Evolutionary conservation across 208 protist species (phyloP).

Genomic region (Crithidia bombi): DNA sequence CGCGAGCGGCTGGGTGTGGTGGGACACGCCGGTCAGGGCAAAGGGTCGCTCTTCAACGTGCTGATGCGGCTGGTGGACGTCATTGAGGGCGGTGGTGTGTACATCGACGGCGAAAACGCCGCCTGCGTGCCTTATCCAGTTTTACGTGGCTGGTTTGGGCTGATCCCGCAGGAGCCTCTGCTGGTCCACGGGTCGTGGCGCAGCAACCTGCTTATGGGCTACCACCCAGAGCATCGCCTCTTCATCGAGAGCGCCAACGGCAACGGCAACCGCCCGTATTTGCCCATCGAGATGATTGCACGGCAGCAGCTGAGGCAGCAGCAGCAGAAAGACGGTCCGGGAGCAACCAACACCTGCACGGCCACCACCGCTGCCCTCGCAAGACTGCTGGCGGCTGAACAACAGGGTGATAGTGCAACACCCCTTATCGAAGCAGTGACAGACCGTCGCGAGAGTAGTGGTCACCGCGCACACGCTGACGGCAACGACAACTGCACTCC

Average conservation of each 20-base stretch:
- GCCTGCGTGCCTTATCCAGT: constrained; percentile 80
- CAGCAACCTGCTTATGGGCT: constrained; percentile 87
- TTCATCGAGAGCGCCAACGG: constrained; percentile 21
- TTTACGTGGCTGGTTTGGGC: constrained; percentile 92
- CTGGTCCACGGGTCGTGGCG: constrained; percentile 94
- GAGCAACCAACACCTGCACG: background rate
- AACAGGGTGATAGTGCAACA: background rate
- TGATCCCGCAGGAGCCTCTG: constrained; percentile 98
- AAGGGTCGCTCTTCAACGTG: constrained; percentile 67
- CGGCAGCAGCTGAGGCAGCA: constrained; percentile 9
- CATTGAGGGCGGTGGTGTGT: constrained; percentile 63
- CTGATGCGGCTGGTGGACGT: constrained; percentile 84
- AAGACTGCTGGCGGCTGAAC: background rate
- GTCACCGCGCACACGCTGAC: background rate
- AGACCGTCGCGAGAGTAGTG: background rate
- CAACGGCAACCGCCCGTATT: constrained; percentile 8
- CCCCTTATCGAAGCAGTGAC: background rate
- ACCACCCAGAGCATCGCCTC: constrained; percentile 32
- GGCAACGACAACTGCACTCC: background rate
- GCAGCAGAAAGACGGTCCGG: background rate
- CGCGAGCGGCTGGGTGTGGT: constrained; percentile 63
- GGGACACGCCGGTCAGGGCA: constrained; percentile 69
- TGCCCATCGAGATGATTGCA: background rate
- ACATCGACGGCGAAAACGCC: constrained; percentile 94
- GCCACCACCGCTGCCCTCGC: constrained; percentile 2